Evolutionary conservation across 2,329 filamentous ascomycete species (phyloP), one percentile per base, ranked within the genome.

Genomic region (Monosporascus sp.): DNA sequence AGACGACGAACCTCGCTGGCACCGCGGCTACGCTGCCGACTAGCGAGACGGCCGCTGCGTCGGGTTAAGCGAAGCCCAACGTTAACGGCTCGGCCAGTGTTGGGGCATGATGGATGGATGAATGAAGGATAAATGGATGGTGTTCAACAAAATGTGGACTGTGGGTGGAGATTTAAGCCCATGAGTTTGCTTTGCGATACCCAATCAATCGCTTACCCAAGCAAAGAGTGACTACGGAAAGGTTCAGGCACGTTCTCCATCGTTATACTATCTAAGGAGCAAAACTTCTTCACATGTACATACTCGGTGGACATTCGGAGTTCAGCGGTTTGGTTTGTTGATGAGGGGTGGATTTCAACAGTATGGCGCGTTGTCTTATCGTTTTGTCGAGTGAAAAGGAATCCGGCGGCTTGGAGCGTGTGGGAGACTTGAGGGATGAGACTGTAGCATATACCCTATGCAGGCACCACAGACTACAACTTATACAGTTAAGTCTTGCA

Each of bases 1-100:
- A 83, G 65, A 68, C 78, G 53, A 95, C 90, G 39, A 84, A 92
- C 67, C 81, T 96, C 11, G 85, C 87, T 52, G 89, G 90, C 61
- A 92, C 88, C 25, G 83, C 78, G 51, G 80, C 84, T 49, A 77
- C 85, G 62, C 78, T 92, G 65, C 85, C 88, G 43, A 73, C 82
- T 60, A 75, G 77, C 53, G 69, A 74, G 24, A 57, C 67, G 41
- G 58, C 60, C n/a, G 54, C 65, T 1, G 59, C 67, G 2, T 50
- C 60, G 8, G 58, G 59, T 18, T 60, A 46, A 56, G 41, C 5
- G 37, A n/a, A 51, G 25, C 35, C 35, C 15, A 35, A 24, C 11
- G 18, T 37, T 17, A n/a, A 15, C 9, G 31, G n/a, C 15, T 36
- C 11, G 2, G 8, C 38, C 18, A n/a, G 27, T 38, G 17, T 20